Conservation (phyloP, 2,329 filamentous ascomycete species). For the Elsinoe batatas region DNA sequence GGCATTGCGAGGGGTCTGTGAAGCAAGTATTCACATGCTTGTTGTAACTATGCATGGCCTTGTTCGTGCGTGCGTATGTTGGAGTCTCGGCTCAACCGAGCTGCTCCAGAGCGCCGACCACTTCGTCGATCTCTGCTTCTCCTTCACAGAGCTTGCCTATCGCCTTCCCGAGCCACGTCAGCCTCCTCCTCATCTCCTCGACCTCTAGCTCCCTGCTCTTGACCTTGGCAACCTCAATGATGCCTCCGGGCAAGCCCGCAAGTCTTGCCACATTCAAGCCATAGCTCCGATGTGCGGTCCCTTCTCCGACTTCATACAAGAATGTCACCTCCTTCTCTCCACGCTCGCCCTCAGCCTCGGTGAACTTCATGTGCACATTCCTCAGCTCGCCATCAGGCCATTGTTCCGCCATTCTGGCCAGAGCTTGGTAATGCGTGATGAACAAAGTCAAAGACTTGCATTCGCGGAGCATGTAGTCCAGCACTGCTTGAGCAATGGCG, state of each 20-base stretch:
- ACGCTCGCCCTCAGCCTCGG: conserved; percentile 40
- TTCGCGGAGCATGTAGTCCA: conserved; percentile 71
- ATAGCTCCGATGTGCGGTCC: conserved; percentile 87
- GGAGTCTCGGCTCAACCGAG: conserved; percentile 18
- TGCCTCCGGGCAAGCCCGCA: conserved; percentile 64
- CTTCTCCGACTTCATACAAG: conserved; percentile 82
- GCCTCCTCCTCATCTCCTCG: conserved; percentile 53
- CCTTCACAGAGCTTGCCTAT: conserved; percentile 18
- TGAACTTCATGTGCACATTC: conserved; percentile 94
- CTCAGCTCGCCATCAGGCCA: conserved; percentile 56
- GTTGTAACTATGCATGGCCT: not conserved
- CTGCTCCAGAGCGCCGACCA: conserved; percentile 36
- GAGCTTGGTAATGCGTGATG: conserved; percentile 93
- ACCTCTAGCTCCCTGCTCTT: conserved; percentile 77
- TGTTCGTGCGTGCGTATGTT: not conserved
- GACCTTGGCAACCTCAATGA: conserved; percentile 68
- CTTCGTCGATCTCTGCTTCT: conserved; percentile 27
- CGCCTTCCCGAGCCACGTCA: conserved; percentile 34
- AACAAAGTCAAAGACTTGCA: conserved; percentile 75
- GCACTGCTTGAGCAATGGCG: conserved; percentile 85
- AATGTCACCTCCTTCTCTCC: conserved; percentile 79
- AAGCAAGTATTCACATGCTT: not conserved
- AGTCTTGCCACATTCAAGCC: conserved; percentile 86
- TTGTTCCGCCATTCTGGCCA: conserved; percentile 61
- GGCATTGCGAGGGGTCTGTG: not conserved